Base-by-base conservation (phyloP, 2,329 filamentous ascomycete genomes). In the Fusarium brevicatenulatum region DNA sequence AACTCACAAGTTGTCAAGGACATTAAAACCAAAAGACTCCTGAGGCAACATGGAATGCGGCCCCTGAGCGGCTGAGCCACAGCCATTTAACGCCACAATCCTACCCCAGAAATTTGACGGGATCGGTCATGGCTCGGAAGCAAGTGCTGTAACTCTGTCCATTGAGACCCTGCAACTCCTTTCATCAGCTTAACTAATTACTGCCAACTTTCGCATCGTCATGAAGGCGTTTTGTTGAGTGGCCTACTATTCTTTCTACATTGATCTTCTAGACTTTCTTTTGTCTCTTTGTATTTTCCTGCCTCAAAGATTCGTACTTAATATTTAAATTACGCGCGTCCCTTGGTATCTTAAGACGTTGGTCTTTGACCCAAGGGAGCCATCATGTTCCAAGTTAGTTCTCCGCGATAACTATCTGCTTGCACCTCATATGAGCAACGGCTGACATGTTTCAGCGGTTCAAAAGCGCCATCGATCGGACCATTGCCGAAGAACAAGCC, bases 401-500 rank as follows among this genome's bases (percentile, higher is more conserved):
- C 43, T 43, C 28, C 34, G 28, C 54, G 49, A 32, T 12, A 44
- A 37, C 18, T 44, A 19, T 40, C 19, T 52, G 5, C 11, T 12
- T 30, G 4, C 23, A 13, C 19, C 9, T 42, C 21, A 9, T 9
- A 19, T 32, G 19, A 7, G 9, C 18, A 21, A 9, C 9, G 32
- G 21, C 71, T 74, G 7, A 74, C 64, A 46, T 21, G n/a, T 40
- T 19, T 23, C 80, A 96, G 93, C 90, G 93, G 86, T 86, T 97
- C 77, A 93, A 94, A 84, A 93, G 92, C 78, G 93, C 92, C 67
- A 94, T 97, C 81, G 93, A 97, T 81, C 91, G 91, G 77, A 92
- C 92, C 78, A 96, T 98, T 78, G 93, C 94, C 78, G 94, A 97
- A 84, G 95, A 98, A 84, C 94, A 97, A 83, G 93, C 94, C 65